Evolutionary conservation across 2,329 filamentous ascomycete genomes (phyloP), one percentile per base, ranked within the genome.

Genomic region (Aspergillus sojae): DNA sequence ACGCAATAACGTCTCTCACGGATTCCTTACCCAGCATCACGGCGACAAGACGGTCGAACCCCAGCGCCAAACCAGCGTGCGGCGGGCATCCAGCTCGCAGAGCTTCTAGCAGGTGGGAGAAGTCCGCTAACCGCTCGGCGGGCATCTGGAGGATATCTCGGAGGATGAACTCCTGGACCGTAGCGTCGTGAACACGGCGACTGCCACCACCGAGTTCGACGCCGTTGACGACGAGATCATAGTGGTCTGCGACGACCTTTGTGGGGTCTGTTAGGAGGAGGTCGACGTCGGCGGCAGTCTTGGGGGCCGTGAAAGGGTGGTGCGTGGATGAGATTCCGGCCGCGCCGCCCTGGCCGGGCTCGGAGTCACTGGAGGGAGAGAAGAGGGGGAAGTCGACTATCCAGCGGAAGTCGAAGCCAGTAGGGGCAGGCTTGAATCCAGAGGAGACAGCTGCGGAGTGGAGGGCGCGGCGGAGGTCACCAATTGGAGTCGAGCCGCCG

Each of bases 151-250:
- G 84, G 5, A 98, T 88, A 65, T 96, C 87, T 19, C 89, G 85
- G 83, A 99, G 89, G 65, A 99, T 84, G 68, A 91, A 92, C 68
- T 93, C 89, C 74, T 99, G 95, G 70, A 97, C 85, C 0, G 86
- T 83, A 0, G 92, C 89, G 50, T 91, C 85, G 78, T 99, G 95
- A 62, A 98, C 97, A 84, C 95, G 92, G 16, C 93, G 88, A 76
- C 92, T 96, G 39, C 95, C 96, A 12, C 95, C 95, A 30, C 95
- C 95, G 1, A 99, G 86, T 78, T 99, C 95, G 5, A 97, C 88
- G 4, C 95, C 95, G 75, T 99, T 99, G 70, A 98, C 87, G 0
- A 99, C 94, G 16, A 99, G 88, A 71, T 99, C 95, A 79, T 97
- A 99, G 75, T 97, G 94, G 71, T 96, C 94, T 4, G 91, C 96